Evolutionary conservation across 805 yeast genomes (phyloP).

Genomic region (Sugiyamaella floridensis): DNA sequence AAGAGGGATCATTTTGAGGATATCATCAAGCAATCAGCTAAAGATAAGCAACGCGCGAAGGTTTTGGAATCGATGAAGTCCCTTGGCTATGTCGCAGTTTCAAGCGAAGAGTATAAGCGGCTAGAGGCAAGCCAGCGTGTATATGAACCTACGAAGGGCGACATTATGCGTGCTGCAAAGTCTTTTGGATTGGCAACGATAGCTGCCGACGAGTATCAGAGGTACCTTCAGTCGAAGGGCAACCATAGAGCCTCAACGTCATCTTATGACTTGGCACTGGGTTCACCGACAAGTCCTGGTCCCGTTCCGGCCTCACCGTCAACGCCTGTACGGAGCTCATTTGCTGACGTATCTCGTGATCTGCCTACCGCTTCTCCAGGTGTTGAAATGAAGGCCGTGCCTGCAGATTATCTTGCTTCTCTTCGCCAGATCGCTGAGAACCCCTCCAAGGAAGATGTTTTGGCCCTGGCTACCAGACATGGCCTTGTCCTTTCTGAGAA

Average conservation of each 20-base stretch:
- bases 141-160: conserved; percentile 30
- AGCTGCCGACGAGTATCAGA: conserved; percentile 39
- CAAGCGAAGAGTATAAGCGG: conserved; percentile 31
- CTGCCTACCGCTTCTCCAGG: conserved; percentile 1
- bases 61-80: conserved; percentile 26
- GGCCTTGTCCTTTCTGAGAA: conserved; percentile 18
- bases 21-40: conserved; percentile 20
- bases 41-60: conserved; percentile 20
- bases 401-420: conserved; percentile 26
- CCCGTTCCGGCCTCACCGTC: background rate
- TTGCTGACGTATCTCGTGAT: background rate
- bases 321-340: conserved; percentile 2
- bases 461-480: conserved; percentile 20
- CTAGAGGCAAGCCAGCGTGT: conserved; percentile 27
- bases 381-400: conserved; percentile 25
- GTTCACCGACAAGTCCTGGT: background rate
- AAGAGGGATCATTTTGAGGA: conserved; percentile 29
- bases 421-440: conserved; percentile 27
- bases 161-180: conserved; percentile 34
- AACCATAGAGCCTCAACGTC: background rate
- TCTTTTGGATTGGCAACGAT: conserved; percentile 39
- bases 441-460: conserved; percentile 27
- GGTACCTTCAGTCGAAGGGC: conserved; percentile 24
- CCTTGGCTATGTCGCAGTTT: conserved; percentile 31
- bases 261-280: background rate